Base-by-base conservation (phyloP, 2,329 filamentous ascomycete species). In the Cytospora paraplurivora region DNA sequence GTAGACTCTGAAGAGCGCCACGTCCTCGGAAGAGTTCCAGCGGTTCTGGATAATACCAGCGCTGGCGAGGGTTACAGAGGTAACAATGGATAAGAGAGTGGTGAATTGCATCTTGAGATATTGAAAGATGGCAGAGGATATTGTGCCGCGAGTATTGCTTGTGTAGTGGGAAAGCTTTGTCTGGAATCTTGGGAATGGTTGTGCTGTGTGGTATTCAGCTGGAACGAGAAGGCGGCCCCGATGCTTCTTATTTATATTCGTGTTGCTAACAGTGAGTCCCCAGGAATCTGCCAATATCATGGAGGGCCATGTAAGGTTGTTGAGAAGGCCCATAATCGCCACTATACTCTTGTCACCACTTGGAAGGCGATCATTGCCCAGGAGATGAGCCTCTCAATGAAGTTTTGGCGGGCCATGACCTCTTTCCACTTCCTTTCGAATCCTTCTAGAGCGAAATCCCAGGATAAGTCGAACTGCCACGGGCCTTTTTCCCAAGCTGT, bases 91-190 rank as follows among this genome's bases (percentile, higher is more conserved):
- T 50, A 54, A 54, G 38, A 54, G 17, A 11, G 8, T 54, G n/a
- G 50, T 54, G 17, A 54, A 19, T 8, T 60, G 58, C 50, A 60
- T 54, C 10, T 54, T 32, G 32, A 47, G 17, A n/a, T n/a, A n/a
- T 13, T 6, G 5, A 1, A 2, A 19, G 27, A n/a, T 27, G 35
- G 12, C 19, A 41, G 7, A 6, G 38, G 38, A 7, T 4, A 19
- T 12, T 11, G 13, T 53, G n/a, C 7, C 12, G n/a, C 13, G 7
- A 17, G 10, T 41, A 17, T 47, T 34, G 7, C 21, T 27, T 21
- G 19, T 50, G 47, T 21, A 21, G 47, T 41, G 10, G 41, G 21
- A 13, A 32, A 54, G 32, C n/a, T 47, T 21, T 8, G n/a, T 19
- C 8, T 19, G n/a, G n/a, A 12, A 8, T 1, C 12, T 13, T 37